Conservation (phyloP, 139 green algal species). For the Coelastrella sp. region DNA sequence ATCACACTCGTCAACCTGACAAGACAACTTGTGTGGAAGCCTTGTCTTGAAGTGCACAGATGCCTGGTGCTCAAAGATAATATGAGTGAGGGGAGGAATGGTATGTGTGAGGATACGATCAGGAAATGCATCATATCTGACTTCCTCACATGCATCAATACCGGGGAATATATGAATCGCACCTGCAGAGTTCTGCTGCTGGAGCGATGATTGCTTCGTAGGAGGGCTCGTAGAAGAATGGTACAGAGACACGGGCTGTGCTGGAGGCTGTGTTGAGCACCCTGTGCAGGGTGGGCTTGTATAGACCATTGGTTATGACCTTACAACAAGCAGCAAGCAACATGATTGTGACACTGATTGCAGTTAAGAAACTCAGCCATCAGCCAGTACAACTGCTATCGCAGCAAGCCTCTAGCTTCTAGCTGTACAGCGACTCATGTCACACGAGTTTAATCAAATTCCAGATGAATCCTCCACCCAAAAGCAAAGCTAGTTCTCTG, state of each 20-base stretch:
- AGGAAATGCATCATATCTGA: background rate
- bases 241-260: constrained; percentile 55
- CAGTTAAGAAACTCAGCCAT: background rate
- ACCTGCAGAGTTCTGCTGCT: constrained; percentile 45
- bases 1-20: too few relatives aligned
- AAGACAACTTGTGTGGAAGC: too few relatives aligned
- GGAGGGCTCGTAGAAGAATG: constrained; percentile 78
- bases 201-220: constrained; percentile 63
- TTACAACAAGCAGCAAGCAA: background rate
- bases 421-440: too few relatives aligned
- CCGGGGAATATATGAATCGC: too few relatives aligned
- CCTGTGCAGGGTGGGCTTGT: constrained; percentile 68
- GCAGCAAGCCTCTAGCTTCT: too few relatives aligned
- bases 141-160: background rate
- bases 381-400: too few relatives aligned
- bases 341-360: background rate
- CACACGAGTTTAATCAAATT: too few relatives aligned
- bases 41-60: too few relatives aligned
- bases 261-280: constrained; percentile 58
- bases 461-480: too few relatives aligned
- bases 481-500: too few relatives aligned
- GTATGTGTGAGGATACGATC: background rate
- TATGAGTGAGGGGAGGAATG: too few relatives aligned
- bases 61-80: too few relatives aligned
- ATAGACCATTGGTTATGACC: constrained; percentile 64